Percentiles rank a stretch among this genome's conserved stretches.
Conservation (phyloP, 805 yeast species). For the Schwanniomyces polymorphus region DNA sequence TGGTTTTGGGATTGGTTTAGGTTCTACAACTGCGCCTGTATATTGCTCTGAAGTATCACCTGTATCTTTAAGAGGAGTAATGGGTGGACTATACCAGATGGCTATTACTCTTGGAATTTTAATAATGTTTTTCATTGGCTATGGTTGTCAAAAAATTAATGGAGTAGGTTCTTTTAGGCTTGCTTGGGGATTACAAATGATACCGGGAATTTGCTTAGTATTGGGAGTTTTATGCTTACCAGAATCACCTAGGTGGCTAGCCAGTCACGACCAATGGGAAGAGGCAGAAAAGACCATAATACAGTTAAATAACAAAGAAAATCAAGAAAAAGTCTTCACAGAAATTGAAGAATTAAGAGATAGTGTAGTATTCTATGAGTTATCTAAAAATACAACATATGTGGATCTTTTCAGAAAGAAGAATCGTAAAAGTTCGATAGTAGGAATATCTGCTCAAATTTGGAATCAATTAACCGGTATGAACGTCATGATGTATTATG, state of each 20-base stretch:
- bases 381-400: slow-evolving; percentile 45
- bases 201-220: slow-evolving; percentile 36
- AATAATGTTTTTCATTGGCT: slow-evolving; percentile 13
- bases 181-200: slow-evolving; percentile 45
- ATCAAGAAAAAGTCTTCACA: slow-evolving; percentile 43
- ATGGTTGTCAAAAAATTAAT: slow-evolving; percentile 48
- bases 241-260: slow-evolving; percentile 52
- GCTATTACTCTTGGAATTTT: slow-evolving; percentile 17
- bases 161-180: slow-evolving; percentile 44
- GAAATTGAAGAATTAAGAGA: slow-evolving; percentile 62
- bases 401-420: slow-evolving; percentile 52
- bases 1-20: slow-evolving; percentile 32
- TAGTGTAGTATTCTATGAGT: slow-evolving; percentile 51
- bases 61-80: slow-evolving; percentile 16
- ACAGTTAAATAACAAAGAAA: slow-evolving; percentile 43
- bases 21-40: slow-evolving; percentile 27
- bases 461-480: slow-evolving; percentile 62
- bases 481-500: slow-evolving; percentile 64
- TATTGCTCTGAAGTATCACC: slow-evolving; percentile 31
- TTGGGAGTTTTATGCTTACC: slow-evolving; percentile 40
- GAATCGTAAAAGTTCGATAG: slow-evolving; percentile 49
- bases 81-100: slow-evolving; percentile 23
- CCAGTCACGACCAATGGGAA: slow-evolving; percentile 45
- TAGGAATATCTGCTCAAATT: slow-evolving; percentile 54
- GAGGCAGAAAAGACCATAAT: slow-evolving; percentile 42